Evolutionary conservation across 2,329 filamentous ascomycete species (phyloP).

Genomic region (Didymella arachidicola): DNA sequence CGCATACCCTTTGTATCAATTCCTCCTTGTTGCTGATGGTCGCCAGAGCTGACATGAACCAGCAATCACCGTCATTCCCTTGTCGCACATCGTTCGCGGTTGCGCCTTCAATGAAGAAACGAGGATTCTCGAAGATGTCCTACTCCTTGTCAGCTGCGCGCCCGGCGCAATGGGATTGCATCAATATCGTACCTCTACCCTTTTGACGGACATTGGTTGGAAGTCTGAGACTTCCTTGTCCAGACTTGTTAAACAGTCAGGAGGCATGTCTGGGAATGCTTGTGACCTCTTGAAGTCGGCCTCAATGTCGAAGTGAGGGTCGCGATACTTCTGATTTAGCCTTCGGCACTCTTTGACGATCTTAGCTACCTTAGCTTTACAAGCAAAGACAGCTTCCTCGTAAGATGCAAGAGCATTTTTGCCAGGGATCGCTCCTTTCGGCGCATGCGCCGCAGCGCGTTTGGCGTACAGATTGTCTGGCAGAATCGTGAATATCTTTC

Average conservation of each 20-base stretch:
- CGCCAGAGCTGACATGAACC: slow-evolving; percentile 82
- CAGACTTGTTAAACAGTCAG: slow-evolving; percentile 62
- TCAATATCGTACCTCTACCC: slow-evolving; percentile 61
- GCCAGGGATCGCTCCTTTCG: slow-evolving; percentile 64
- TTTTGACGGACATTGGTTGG: slow-evolving; percentile 75
- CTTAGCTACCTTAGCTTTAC: slow-evolving; percentile 66
- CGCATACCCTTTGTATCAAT: slow-evolving; percentile 76
- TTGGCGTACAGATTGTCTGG: slow-evolving; percentile 72
- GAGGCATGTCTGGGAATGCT: slow-evolving; percentile 40
- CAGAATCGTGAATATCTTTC: slow-evolving; percentile 75
- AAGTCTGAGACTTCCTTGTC: slow-evolving; percentile 51
- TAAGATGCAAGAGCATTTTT: slow-evolving; percentile 73
- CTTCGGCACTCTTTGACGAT: slow-evolving; percentile 72
- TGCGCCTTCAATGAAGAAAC: slow-evolving; percentile 80
- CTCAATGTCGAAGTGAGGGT: slow-evolving; percentile 88
- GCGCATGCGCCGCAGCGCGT: slow-evolving; percentile 64
- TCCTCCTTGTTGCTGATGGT: slow-evolving; percentile 77
- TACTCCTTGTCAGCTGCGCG: slow-evolving; percentile 49
- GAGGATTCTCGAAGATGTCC: slow-evolving; percentile 79
- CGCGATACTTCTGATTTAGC: slow-evolving; percentile 84
- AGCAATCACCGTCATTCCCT: slow-evolving; percentile 81
- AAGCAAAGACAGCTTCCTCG: slow-evolving; percentile 74
- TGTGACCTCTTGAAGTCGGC: slow-evolving; percentile 68
- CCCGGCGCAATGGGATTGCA: neutral
- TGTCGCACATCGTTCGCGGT: slow-evolving; percentile 81